Base-by-base conservation (phyloP, 2,329 filamentous ascomycete genomes). In the Westerdykella ornata region DNA sequence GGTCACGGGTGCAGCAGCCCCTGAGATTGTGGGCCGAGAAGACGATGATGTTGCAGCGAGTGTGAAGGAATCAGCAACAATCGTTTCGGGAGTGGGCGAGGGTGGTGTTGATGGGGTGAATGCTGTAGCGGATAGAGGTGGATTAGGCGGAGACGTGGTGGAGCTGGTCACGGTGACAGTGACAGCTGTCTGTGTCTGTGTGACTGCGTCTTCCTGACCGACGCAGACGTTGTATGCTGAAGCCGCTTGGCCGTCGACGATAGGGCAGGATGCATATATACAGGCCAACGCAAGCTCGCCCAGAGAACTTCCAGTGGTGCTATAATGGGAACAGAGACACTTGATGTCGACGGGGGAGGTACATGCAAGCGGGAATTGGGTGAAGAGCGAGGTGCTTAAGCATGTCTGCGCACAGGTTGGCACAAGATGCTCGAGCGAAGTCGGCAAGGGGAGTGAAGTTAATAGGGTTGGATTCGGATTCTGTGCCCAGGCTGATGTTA, bases 281-380 rank as follows among this genome's bases (percentile, higher is more conserved):
- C 65, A 68, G 34, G 53, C 59, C 8, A 66, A 53, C 39, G 63
- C 63, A 42, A 60, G 59, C 50, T 68, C 65, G 17, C 63, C 64
- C 16, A 68, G 45, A 35, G 60, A 59, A 43, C 65, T 57, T 36
- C 65, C 65, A 33, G 35, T 38, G 42, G 45, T 55, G 44, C 62
- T 65, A 60, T 67, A 67, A 46, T 48, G 57, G 44, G 63, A 63
- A 44, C 65, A 68, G 20, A 67, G 57, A 50, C 65, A 68, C 20
- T 50, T 52, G 38, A 67, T 43, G 38, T 55, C 51, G 43, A 44
- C 45, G 46, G 56, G 50, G 37, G 48, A 49, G 42, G 61, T 58
- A 49, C 65, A 68, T 46, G 60, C 50, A 33, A 59, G 43, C 39
- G 63, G 58, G 43, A 64, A 67, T 35, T 54, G 49, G 45, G 60